A percentile compares a stretch with the other conserved stretches of the same genome.
phyloP scores from a whole-genome alignment of 2,329 filamentous ascomycete genomes.

The Ophiostoma quercus region DNA sequence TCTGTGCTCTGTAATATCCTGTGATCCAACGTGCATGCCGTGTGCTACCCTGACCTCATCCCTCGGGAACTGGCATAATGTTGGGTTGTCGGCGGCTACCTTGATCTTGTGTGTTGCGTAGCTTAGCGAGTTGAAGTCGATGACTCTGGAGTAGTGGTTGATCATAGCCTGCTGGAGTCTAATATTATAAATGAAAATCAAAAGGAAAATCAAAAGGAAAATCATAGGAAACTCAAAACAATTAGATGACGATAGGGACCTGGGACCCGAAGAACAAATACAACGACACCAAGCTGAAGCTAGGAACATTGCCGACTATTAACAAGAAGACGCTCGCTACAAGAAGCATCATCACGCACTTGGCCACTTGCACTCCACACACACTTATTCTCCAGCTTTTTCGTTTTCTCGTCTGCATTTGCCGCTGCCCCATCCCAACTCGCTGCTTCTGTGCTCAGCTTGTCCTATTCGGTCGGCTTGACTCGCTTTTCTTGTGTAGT shows the following conservation, averaged over 20 bases:
- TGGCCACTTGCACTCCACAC: constrained; percentile 6
- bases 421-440: neutral
- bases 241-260: too few relatives aligned
- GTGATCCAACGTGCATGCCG: neutral
- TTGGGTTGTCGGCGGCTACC: constrained; percentile 1
- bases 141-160: too few relatives aligned
- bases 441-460: neutral
- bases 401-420: neutral
- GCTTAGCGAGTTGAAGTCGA: too few relatives aligned
- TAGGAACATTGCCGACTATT: too few relatives aligned
- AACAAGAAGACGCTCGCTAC: too few relatives aligned
- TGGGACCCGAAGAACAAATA: too few relatives aligned
- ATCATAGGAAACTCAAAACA: too few relatives aligned
- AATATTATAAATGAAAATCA: too few relatives aligned
- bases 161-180: too few relatives aligned
- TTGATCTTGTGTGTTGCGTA: neutral
- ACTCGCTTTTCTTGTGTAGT: neutral
- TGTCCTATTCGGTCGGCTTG: neutral
- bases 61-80: neutral
- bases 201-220: too few relatives aligned
- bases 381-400: neutral
- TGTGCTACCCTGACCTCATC: constrained; percentile 11
- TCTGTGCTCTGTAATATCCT: neutral
- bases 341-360: neutral
- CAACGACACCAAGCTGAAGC: too few relatives aligned